A percentile compares a stretch with the other conserved stretches of the same genome.
phyloP scores from a whole-genome alignment of 371 early-diverging fungal species.

The Mucor sp. region DNA sequence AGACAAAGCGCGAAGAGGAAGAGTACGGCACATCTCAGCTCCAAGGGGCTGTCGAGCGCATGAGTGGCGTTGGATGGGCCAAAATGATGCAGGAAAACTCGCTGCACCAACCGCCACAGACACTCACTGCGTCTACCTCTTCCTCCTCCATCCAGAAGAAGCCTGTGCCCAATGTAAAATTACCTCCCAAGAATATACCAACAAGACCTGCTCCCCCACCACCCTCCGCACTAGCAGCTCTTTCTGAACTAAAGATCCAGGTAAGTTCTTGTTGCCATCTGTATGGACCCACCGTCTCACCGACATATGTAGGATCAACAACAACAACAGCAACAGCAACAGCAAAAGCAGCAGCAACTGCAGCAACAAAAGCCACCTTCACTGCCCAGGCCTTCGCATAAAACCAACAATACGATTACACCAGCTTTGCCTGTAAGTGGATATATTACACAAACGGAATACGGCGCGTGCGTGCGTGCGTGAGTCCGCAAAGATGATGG shows the following conservation, averaged over 20 bases:
- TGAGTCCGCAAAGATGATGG: neutral
- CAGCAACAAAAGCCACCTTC: neutral
- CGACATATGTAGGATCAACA: neutral
- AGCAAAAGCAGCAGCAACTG: neutral
- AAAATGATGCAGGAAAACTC: slow-evolving; percentile 26
- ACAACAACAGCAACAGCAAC: neutral
- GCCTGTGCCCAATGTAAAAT: slow-evolving; percentile 15
- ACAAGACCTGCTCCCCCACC: slow-evolving; percentile 28
- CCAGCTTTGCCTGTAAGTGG: slow-evolving; percentile 15
- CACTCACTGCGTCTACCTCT: neutral
- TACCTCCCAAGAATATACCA: slow-evolving; percentile 22
- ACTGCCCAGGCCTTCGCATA: slow-evolving; percentile 13
- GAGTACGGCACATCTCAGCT: slow-evolving; percentile 45
- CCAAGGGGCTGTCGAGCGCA: slow-evolving; percentile 33
- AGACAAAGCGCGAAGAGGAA: slow-evolving; percentile 58
- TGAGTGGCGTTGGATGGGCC: slow-evolving; percentile 33
- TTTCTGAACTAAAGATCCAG: slow-evolving; percentile 15
- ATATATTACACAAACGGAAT: neutral
- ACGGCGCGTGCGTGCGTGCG: neutral
- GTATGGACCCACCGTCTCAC: neutral
- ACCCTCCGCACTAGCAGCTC: slow-evolving; percentile 12
- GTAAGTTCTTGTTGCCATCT: neutral
- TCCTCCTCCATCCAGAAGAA: neutral
- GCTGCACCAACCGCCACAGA: neutral
- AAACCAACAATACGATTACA: slow-evolving; percentile 5